phyloP scores from a whole-genome alignment of 2,329 filamentous ascomycete genomes.

The Fusarium keratoplasticum region DNA sequence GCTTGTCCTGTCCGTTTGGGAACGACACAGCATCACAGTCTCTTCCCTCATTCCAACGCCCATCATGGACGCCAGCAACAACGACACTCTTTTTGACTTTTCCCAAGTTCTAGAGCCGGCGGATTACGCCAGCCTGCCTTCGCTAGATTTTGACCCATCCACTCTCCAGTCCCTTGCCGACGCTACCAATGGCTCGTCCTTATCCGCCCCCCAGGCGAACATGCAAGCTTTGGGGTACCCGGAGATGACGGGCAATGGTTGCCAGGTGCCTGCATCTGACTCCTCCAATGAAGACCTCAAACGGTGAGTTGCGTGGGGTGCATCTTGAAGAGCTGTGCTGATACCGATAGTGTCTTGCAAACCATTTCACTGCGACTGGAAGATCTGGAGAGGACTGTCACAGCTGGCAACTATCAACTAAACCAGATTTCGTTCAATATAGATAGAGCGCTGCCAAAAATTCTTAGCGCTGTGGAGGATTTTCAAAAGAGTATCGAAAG shows the following conservation, averaged over 20 bases:
- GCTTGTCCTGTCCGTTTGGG: neutral
- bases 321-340: neutral
- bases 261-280: neutral
- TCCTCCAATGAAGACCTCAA: neutral
- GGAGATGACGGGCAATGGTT: neutral
- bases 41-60: neutral
- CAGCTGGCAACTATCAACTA: constrained; percentile 6
- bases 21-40: neutral
- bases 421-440: constrained; percentile 8
- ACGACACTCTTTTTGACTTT: constrained; percentile 9
- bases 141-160: neutral
- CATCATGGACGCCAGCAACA: constrained; percentile 5
- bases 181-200: neutral
- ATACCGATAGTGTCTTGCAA: constrained; percentile 4
- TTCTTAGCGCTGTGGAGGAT: constrained; percentile 1
- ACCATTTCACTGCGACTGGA: neutral
- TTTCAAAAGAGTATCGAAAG: constrained; percentile 8
- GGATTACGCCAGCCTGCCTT: neutral
- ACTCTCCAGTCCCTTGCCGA: neutral
- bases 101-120: neutral
- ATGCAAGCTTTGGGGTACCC: neutral
- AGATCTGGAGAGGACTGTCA: constrained; percentile 8
- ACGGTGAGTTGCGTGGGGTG: neutral
- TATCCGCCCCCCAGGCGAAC: neutral
- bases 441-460: constrained; percentile 4